Conservation (phyloP, 169 alveolate genomes). For the Plasmodium reichenowi region DNA sequence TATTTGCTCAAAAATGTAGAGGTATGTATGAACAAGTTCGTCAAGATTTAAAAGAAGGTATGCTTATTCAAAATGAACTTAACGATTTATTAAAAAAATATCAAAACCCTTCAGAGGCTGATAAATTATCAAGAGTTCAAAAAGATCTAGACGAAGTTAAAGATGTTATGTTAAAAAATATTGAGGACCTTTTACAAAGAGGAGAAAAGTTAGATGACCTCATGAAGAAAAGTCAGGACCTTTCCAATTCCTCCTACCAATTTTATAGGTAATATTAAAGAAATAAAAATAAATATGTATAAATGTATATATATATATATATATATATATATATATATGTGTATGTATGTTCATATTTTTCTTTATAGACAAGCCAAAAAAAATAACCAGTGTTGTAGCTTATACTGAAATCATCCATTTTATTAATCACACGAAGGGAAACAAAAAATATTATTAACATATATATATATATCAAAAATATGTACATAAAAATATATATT, state of each 20-base stretch:
- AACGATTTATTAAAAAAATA: conserved; percentile 89
- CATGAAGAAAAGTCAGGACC: conserved; percentile 94
- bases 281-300: background rate
- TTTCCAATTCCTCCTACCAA: conserved; percentile 86
- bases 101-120: conserved; percentile 95
- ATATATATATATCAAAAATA: too few relatives aligned
- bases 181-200: conserved; percentile 91
- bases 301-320: background rate
- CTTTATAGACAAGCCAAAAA: conserved; percentile 93
- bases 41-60: conserved; percentile 82
- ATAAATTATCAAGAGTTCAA: conserved; percentile 92
- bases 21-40: conserved; percentile 22
- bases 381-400: conserved; percentile 92
- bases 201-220: conserved; percentile 95
- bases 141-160: conserved; percentile 93
- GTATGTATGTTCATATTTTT: conserved; percentile 76
- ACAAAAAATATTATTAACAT: too few relatives aligned
- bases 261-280: conserved; percentile 29
- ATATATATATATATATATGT: conserved; percentile 5
- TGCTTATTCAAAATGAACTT: conserved; percentile 84
- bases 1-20: conserved; percentile 34
- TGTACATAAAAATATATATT: too few relatives aligned
- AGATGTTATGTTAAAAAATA: conserved; percentile 85
- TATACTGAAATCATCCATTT: conserved; percentile 75
- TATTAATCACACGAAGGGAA: too few relatives aligned